Evolutionary conservation across 805 yeast genomes (phyloP).

Genomic region (Wickerhamiella sergipiensis): DNA sequence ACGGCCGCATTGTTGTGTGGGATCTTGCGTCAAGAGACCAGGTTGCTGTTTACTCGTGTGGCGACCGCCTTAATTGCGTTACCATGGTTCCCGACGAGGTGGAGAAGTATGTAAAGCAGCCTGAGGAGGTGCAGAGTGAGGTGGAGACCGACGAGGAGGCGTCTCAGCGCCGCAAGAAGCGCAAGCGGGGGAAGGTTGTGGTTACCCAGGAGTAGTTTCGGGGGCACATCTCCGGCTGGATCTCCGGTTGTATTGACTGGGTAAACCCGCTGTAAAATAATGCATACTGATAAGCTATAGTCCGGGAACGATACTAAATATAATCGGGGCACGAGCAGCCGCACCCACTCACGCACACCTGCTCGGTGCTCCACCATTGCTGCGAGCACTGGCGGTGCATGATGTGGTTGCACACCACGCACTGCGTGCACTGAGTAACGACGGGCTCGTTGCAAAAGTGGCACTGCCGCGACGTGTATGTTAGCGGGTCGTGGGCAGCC

Average conservation of each 20-base stretch:
- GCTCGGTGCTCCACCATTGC: slow-evolving; percentile 55
- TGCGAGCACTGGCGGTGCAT: slow-evolving; percentile 67
- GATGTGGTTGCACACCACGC: slow-evolving; percentile 66
- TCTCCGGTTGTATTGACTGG: no score
- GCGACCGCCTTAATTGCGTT: slow-evolving; percentile 83
- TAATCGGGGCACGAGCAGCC: slow-evolving; percentile 53
- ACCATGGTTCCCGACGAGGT: slow-evolving; percentile 56
- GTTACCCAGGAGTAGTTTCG: slow-evolving; percentile 4
- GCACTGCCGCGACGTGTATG: slow-evolving; percentile 30
- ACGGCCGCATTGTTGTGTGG: slow-evolving; percentile 90
- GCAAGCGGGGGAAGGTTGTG: slow-evolving; percentile 18
- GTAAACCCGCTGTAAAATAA: no score
- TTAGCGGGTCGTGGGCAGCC: not conserved
- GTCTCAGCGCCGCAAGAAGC: slow-evolving; percentile 13
- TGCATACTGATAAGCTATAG: no score
- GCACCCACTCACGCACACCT: slow-evolving; percentile 75
- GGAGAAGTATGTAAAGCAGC: slow-evolving; percentile 53
- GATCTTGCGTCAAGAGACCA: slow-evolving; percentile 55
- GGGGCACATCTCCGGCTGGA: no score
- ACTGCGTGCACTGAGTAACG: slow-evolving; percentile 45
- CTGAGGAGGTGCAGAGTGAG: slow-evolving; percentile 52
- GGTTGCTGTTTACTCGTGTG: slow-evolving; percentile 78
- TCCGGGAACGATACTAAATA: not conserved
- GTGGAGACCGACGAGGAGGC: slow-evolving; percentile 20
- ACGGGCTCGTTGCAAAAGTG: slow-evolving; percentile 52